Evolutionary conservation across 805 yeast genomes (phyloP), one percentile per base, ranked within the genome.

Genomic region (Zygoascus ofunaensis): DNA sequence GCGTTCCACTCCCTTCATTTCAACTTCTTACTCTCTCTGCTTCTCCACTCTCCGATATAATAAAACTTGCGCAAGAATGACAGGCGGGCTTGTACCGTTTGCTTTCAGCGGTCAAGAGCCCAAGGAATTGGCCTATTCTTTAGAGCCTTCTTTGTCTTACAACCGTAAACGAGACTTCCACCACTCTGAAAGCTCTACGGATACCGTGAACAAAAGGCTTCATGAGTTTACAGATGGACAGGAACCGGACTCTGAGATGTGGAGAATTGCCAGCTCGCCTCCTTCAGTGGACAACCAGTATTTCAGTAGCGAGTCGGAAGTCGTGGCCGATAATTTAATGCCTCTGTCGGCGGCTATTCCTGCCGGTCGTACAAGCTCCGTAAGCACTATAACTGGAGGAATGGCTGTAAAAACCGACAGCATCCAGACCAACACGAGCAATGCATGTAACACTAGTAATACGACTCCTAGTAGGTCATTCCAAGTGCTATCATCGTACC

Each of bases 181-280:
- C 15, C 46, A 46, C 7, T 45, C 51, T 20, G 51, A 48, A 17
- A 42, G 45, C 4, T 18, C 19, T 15, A 26, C 15, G 15, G 51
- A 43, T 23, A 44, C 40, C 22, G 35, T 34, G 28, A 40, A 41
- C 36, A 45, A 45, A 35, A 43, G 49, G 21, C 43, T 42, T 36
- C 51, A 48, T 20, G 49, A 48, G 22, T 48, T 48, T 35, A 45
- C 51, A 8, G 49, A 46, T 24, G 47, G 42, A 22, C 43, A 38
- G 21, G 39, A 22, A 8, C 38, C 49, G 5, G 41, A 37, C 19
- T 40, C 47, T 14, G 41, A 37, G 3, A 36, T 43, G 2, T 48
- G 49, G 49, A 19, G 34, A 20, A 14, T 47, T 36, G 24, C 40
- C 14, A 48, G 50, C 21, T 49, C 53, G n/a, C 53, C 53, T 17